Base-by-base conservation (phyloP, 2,329 filamentous ascomycete genomes). In the Verticillium albo-atrum region DNA sequence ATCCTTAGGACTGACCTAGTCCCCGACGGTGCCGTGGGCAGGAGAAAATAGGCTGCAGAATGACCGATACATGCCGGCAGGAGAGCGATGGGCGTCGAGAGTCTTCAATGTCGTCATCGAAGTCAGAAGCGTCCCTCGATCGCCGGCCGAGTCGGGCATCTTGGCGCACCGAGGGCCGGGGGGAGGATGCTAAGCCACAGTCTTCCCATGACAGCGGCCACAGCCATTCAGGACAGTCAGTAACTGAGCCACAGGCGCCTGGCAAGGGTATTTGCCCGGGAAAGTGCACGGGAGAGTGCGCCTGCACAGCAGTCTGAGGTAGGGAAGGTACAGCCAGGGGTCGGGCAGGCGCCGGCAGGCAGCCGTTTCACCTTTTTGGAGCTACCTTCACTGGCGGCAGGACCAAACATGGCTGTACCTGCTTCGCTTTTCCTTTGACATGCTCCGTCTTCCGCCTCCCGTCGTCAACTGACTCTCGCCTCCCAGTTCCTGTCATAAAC, bases 71-170 rank as follows among this genome's bases (percentile, higher is more conserved):
- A 23, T 23, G n/a, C n/a, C n/a, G 17, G 37, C 7, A 20, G 37
- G n/a, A 23, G n/a, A 9, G n/a, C 52, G 52, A 34, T 55, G 32
- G 42, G 42, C 17, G 20, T 14, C 27, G 34, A 57, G 47, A 55
- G 32, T 26, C 28, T 58, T 32, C 57, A 58, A 20, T 58, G 61
- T 63, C 62, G 62, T 63, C 62, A 63, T 63, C 54, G 62, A 63
- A 26, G 20, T 60, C 34, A 23, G 56, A 28, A 20, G 28, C 42
- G 20, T 10, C 52, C 20, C 27, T 23, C 27, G 30, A 34, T 23
- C 3, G 28, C 17, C 23, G 54, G 20, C 54, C 20, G 14, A 5
- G 25, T 63, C 62, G 62, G 60, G 30, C 50, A 30, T 63, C 34
- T 25, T 28, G 30, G 60, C 50, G 17, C 17, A 53, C 60, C 62